Base-by-base conservation (phyloP, 306 rosid genomes). In the Oemleria cerasiformis region DNA sequence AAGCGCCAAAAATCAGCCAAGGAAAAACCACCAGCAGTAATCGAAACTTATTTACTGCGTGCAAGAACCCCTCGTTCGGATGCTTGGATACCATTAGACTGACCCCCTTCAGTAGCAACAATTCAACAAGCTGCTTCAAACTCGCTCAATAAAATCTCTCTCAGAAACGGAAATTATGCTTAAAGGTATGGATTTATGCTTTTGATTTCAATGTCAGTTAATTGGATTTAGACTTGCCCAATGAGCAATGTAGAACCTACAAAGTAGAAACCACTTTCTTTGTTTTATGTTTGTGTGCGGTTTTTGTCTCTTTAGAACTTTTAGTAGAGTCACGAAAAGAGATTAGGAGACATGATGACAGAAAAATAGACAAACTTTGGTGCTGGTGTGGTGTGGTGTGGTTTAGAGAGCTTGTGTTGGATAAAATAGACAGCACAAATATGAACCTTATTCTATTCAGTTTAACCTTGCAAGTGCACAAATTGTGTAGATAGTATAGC, bases 1-100 rank as follows among this genome's bases (percentile, higher is more conserved):
- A 67, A 50, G 72, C 72, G 72, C 72, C 72, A 67, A 11, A 67
- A 40, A 59, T 30, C 39, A 53, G 20, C 51, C 43, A 13, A 20
- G 30, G 73, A 12, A 68, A 68, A 68, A 43, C 39, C 49, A 40
- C 12, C 38, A 36, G 61, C 38, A n/a, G 61, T 36, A 23, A 36
- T n/a, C 6, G 36, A 12, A 10, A 36, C 19, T 8, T n/a, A 36
- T 51, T 50, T 63, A 39, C 20, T 3, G 38, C 39, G 21, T 4
- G 8, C 73, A 53, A 39, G 62, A 13, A 19, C 61, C 6, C 60
- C 60, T 6, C 49, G 49, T n/a, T 50, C 34, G 72, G 62, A 23
- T 68, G 62, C 62, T 50, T 38, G 47, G 38, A 68, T 68, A 6
- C 62, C 14, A 4, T 68, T 68, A 13, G 72, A 61, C 36, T 50